Conservation (phyloP, 106 monocot species). For the Dendrobium huoshanense region DNA sequence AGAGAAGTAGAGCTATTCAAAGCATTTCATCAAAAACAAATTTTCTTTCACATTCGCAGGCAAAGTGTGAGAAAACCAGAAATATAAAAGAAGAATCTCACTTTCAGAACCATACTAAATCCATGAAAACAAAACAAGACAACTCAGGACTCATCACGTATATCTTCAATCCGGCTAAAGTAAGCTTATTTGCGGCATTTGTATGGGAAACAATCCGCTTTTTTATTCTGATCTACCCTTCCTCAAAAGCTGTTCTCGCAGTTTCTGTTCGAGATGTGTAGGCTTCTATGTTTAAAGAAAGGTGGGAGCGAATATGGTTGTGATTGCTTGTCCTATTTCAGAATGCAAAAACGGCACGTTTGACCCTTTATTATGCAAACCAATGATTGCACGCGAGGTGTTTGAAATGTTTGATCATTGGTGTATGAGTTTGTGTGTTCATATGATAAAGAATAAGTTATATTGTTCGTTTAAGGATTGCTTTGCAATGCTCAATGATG, state of each 20-base stretch:
- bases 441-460: conserved; percentile 21
- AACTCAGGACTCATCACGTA: not conserved
- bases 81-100: no score
- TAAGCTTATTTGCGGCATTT: conserved; percentile 20
- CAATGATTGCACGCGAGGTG: conserved; percentile 15
- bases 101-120: not conserved
- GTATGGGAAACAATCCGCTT: conserved; percentile 22
- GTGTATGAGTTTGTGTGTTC: conserved; percentile 44
- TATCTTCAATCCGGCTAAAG: not conserved
- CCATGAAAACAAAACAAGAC: not conserved
- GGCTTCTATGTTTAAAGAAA: conserved; percentile 22
- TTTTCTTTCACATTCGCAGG: no score
- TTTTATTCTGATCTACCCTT: conserved; percentile 6
- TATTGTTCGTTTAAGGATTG: conserved; percentile 63
- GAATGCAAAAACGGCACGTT: conserved; percentile 23
- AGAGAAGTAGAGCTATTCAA: not conserved
- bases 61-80: not conserved
- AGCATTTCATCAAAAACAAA: not conserved
- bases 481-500: conserved; percentile 32
- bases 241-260: conserved; percentile 25
- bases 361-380: conserved; percentile 31
- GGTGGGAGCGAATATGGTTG: conserved; percentile 20
- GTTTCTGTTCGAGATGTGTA: conserved; percentile 34
- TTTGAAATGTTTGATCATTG: conserved; percentile 26
- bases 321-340: conserved; percentile 32